phyloP scores from a whole-genome alignment of 192 early-diverging fungal species.

The Thoreauomyces humboldtii region DNA sequence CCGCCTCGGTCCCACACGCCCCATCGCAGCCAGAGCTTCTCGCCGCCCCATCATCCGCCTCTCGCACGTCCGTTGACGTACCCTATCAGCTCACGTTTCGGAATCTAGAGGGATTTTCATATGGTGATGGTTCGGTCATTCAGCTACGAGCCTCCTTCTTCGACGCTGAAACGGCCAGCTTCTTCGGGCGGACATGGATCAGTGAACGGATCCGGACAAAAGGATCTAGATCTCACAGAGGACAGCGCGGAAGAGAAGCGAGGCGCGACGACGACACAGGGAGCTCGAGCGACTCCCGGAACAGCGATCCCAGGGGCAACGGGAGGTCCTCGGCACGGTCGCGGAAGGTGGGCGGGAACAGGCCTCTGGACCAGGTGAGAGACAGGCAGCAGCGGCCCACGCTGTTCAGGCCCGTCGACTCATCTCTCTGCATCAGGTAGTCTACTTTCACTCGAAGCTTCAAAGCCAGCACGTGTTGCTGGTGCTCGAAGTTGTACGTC shows the following conservation, averaged over 20 bases:
- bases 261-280: not conserved
- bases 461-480: conserved; percentile 28
- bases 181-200: conserved; percentile 33
- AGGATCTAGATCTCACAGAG: not conserved
- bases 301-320: too few species aligned
- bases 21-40: not conserved
- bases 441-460: conserved; percentile 39
- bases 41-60: not conserved
- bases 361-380: conserved; percentile 1
- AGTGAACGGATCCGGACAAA: not conserved
- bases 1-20: not conserved
- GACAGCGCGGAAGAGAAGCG: not conserved
- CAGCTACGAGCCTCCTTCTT: conserved; percentile 24
- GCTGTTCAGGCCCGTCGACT: not conserved
- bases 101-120: not conserved
- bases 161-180: conserved; percentile 24
- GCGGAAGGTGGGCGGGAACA: not conserved
- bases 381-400: not conserved
- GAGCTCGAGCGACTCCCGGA: not conserved
- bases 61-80: not conserved
- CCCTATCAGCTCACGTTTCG: conserved; percentile 3
- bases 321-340: not conserved
- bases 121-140: not conserved
- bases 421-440: conserved; percentile 2
- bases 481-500: conserved; percentile 34